These are phyloP conservation scores for Streptanthus diversifolius DNA, from an alignment of 345 rosid genomes.

Conservation along the genomic window DNA sequence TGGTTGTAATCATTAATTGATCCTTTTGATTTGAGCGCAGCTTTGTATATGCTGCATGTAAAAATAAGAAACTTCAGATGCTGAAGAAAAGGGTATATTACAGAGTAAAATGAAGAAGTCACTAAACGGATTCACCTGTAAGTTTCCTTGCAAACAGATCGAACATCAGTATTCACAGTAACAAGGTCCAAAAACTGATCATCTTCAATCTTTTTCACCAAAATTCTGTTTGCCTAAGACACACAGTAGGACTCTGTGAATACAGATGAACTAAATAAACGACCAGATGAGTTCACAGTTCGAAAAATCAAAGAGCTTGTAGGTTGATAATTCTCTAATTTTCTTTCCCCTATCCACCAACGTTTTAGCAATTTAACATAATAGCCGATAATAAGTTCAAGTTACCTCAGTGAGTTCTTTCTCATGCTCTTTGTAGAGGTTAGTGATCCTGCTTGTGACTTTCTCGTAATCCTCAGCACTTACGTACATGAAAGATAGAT, in stretches of 20 bases:
- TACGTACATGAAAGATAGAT: conserved; percentile 89
- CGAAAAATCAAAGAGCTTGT: background rate
- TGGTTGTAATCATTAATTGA: conserved; percentile 84
- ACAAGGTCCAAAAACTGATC: conserved; percentile 91
- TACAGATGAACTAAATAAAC: conserved; percentile 32
- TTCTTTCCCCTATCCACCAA: background rate
- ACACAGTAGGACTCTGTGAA: conserved; percentile 32
- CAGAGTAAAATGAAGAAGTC: conserved; percentile 18
- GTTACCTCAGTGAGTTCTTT: conserved; percentile 81
- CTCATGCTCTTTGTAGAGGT: conserved; percentile 82
- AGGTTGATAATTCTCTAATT: background rate
- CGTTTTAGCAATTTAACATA: background rate
- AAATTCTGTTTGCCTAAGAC: conserved; percentile 75
- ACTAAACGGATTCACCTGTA: conserved; percentile 58
- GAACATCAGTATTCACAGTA: conserved; percentile 79
- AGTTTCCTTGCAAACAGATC: conserved; percentile 80
- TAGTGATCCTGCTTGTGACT: conserved; percentile 76
- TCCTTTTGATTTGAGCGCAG: conserved; percentile 78
- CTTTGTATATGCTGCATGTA: conserved; percentile 69
- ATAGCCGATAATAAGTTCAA: background rate
- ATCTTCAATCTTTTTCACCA: conserved; percentile 87
- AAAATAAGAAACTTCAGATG: conserved; percentile 23
- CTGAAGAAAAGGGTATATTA: conserved; percentile 10
- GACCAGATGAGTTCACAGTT: conserved; percentile 20
- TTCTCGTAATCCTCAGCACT: conserved; percentile 87